These are phyloP conservation scores for Gaultheria prostrata DNA, from an alignment of 148 eudicot species.

Conservation along the genomic window DNA sequence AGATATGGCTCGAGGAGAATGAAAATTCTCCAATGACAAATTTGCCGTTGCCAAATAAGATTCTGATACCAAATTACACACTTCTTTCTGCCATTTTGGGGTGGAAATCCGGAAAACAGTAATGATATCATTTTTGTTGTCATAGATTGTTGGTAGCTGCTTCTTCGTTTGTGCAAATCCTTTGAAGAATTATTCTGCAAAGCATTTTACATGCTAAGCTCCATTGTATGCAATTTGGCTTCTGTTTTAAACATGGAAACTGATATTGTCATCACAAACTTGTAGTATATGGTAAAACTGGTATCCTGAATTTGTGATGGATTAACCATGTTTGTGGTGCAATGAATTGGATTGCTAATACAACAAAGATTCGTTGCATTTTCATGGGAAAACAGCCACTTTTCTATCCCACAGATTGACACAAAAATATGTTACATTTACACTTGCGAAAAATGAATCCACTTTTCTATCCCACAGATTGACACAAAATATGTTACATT, in stretches of 20 bases:
- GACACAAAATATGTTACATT: not conserved
- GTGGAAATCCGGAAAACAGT: constrained; percentile 41
- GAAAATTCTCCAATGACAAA: constrained; percentile 77
- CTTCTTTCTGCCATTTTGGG: constrained; percentile 69
- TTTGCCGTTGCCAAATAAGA: constrained; percentile 51
- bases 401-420: not conserved
- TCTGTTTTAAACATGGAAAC: not conserved
- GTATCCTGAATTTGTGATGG: not conserved
- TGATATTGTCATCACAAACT: not conserved
- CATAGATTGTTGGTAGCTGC: not conserved
- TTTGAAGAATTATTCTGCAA: not conserved
- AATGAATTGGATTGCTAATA: not conserved
- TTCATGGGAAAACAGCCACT: not conserved
- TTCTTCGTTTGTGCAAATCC: not conserved
- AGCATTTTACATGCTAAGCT: not conserved
- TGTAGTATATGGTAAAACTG: not conserved
- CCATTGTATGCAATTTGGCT: not conserved
- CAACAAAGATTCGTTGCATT: not conserved
- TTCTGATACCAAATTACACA: constrained; percentile 60
- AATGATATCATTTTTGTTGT: not conserved
- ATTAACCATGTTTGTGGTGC: not conserved
- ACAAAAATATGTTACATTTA: not conserved
- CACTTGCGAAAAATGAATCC: not conserved
- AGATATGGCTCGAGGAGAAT: constrained; percentile 62
- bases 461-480: not conserved